Evolutionary conservation across 768 basidiomycete species (phyloP), one percentile per base, ranked within the genome.

Genomic region (Cystobasidiopsis lactophilus): DNA sequence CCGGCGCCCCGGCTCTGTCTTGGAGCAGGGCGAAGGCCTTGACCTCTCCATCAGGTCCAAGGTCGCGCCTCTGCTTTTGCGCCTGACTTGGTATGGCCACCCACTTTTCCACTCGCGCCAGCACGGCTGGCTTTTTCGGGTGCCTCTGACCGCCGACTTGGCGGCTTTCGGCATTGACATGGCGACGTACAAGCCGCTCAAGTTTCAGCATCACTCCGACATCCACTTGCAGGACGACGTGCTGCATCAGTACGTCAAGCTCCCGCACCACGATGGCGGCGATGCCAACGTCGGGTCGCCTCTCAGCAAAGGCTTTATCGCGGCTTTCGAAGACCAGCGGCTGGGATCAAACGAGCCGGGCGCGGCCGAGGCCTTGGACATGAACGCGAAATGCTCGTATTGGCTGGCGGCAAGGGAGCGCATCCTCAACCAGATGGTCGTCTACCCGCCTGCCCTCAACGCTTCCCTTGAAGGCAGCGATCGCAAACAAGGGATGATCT

Each of bases 241-340:
- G 43, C 47, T 61, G 13, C 73, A 73, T 2, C 52, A 70, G 1
- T 98, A 86, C 67, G 83, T 84, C 72, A 88, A 93, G 66, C 72
- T 98, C 0, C 93, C 93, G 0, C 93, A 98, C 67, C 86, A 88
- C 65, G 86, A 91, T 58, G 91, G 91, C 2, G 88, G 91, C 56
- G 75, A 75, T 51, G 84, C 84, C 19, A 95, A 95, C 63, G 91
- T 98, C n/a, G 91, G 88, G 2, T 85, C 73, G 58, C 88, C 89
- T 3, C 73, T 96, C 3, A 73, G 77, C 37, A 93, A 95, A 68
- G 77, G 76, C 3, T 96, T 95, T 65, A 74, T 93, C 66, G 80
- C 82, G 63, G 82, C 76, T 58, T 80, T 84, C 30, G 79, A 84
- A 65, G 82, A 88, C 56, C 85, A 86, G 14, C 83, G 79, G 5